Evolutionary conservation across 345 rosid genomes (phyloP), one percentile per base, ranked within the genome.

Genomic region (Anastatica hierochuntica): DNA sequence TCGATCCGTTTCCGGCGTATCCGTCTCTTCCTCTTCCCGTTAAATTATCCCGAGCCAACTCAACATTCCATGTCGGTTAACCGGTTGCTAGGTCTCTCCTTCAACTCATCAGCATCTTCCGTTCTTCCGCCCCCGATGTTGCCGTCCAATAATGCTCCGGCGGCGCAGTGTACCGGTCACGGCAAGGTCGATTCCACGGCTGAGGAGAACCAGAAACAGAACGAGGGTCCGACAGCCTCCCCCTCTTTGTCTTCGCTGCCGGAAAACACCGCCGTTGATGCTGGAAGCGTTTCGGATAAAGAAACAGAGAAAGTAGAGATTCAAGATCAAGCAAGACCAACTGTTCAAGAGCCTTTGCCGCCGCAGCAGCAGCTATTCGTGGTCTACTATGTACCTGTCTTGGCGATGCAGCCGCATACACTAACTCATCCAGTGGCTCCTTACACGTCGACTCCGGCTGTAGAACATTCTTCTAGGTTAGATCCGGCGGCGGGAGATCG

Each of bases 21-120:
- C 21, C 60, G 60, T 14, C 31, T 53, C 60, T 62, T 62, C 45
- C 60, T 62, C 45, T 62, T 44, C 33, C 53, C 67, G 8, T 24
- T 27, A 34, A 43, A 20, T 12, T 5, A 17, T 5, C 14, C 21
- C 20, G 45, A 43, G 21, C 4, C 35, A 6, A 43, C 21, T 10
- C 38, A 10, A 14, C 8, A 8, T 16, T 6, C 41, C 4, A 19
- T 49, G 17, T 40, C 49, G 3, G 64, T 19, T 8, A 60, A 60
- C 17, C n/a, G 5, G 35, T 60, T 49, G 42, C 18, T 60, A 1
- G 49, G 65, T 40, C 65, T 27, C n/a, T n/a, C n/a, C n/a, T n/a
- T n/a, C n/a, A n/a, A n/a, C n/a, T n/a, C n/a, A n/a, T n/a, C n/a
- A n/a, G n/a, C n/a, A n/a, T n/a, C n/a, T n/a, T n/a, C n/a, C n/a